These are phyloP conservation scores for Pestalotiopsis sp. DNA, from an alignment of 2,329 filamentous ascomycete species.

Conservation along the genomic window DNA sequence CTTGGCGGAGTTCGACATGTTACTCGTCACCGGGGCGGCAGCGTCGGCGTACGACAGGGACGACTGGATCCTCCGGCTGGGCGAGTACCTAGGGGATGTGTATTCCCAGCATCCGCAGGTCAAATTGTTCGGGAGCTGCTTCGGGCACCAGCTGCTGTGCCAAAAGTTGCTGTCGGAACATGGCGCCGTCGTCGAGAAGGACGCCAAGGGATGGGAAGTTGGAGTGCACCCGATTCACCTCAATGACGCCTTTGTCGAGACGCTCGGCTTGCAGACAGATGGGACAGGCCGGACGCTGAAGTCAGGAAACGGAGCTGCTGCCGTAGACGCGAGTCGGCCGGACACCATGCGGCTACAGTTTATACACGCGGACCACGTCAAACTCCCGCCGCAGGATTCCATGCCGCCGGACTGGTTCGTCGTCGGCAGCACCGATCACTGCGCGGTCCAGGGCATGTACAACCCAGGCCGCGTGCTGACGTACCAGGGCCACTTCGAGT, in stretches of 20 bases:
- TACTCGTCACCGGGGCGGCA: constrained; percentile 38
- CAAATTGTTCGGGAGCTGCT: constrained; percentile 40
- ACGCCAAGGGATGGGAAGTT: constrained; percentile 24
- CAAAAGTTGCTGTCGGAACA: constrained; percentile 31
- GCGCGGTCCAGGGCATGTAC: constrained; percentile 37
- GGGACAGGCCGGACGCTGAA: constrained; percentile 19
- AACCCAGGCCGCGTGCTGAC: constrained; percentile 36
- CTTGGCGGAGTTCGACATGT: constrained; percentile 28
- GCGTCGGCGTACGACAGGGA: constrained; percentile 18
- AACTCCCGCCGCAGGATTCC: background rate
- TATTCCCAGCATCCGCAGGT: constrained; percentile 27
- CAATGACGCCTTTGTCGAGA: constrained; percentile 10
- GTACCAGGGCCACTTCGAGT: constrained; percentile 41
- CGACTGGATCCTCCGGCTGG: constrained; percentile 10
- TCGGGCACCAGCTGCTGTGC: constrained; percentile 39
- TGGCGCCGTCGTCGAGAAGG: constrained; percentile 19
- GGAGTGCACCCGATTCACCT: constrained; percentile 19
- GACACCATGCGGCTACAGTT: constrained; percentile 32
- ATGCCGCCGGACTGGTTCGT: constrained; percentile 15
- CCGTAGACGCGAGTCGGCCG: constrained; percentile 16
- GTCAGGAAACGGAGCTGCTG: background rate
- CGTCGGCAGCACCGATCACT: constrained; percentile 26
- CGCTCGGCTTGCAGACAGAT: constrained; percentile 13
- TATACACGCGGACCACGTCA: constrained; percentile 32
- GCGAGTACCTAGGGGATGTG: constrained; percentile 19